These are phyloP conservation scores for Dothideomycetes sp. DNA, from an alignment of 2,329 filamentous ascomycete genomes.

Conservation along the genomic window DNA sequence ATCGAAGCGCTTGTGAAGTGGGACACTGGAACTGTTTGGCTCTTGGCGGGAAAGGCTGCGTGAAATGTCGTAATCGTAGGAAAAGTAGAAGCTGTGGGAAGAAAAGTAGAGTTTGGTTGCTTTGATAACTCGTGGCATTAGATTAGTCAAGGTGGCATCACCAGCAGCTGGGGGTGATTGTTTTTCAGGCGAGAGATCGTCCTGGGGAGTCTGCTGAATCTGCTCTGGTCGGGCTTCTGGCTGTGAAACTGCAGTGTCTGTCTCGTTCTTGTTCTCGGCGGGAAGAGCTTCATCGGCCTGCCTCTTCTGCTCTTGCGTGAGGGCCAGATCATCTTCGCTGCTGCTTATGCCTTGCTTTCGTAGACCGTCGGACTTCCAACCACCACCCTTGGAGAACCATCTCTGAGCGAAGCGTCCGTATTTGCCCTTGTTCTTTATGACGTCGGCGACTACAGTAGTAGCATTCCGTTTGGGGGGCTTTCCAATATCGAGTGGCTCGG, in stretches of 20 bases:
- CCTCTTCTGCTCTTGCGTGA: slow-evolving; percentile 26
- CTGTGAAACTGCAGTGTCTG: slow-evolving; percentile 38
- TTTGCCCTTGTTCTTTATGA: slow-evolving; percentile 70
- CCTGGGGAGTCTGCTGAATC: background rate
- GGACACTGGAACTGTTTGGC: slow-evolving; percentile 38
- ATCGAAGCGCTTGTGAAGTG: slow-evolving; percentile 66
- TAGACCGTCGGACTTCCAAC: slow-evolving; percentile 65
- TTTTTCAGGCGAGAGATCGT: background rate
- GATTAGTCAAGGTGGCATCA: slow-evolving; percentile 22
- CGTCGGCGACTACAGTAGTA: slow-evolving; percentile 77
- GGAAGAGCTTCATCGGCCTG: slow-evolving; percentile 26
- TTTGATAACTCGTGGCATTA: slow-evolving; percentile 76
- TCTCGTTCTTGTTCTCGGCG: slow-evolving; percentile 17
- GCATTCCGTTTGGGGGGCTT: slow-evolving; percentile 26
- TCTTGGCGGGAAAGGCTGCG: slow-evolving; percentile 44
- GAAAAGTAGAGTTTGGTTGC: slow-evolving; percentile 80
- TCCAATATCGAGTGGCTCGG: slow-evolving; percentile 17
- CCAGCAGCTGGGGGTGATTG: background rate
- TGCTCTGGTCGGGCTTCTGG: too few relatives aligned
- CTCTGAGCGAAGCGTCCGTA: slow-evolving; percentile 84
- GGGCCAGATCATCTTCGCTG: slow-evolving; percentile 32
- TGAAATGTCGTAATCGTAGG: slow-evolving; percentile 90
- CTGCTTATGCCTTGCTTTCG: slow-evolving; percentile 58
- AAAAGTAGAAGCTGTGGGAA: slow-evolving; percentile 81
- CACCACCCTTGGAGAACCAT: slow-evolving; percentile 74